Evolutionary conservation across 768 basidiomycete species (phyloP).

Genomic region (Collybiopsis luxurians): DNA sequence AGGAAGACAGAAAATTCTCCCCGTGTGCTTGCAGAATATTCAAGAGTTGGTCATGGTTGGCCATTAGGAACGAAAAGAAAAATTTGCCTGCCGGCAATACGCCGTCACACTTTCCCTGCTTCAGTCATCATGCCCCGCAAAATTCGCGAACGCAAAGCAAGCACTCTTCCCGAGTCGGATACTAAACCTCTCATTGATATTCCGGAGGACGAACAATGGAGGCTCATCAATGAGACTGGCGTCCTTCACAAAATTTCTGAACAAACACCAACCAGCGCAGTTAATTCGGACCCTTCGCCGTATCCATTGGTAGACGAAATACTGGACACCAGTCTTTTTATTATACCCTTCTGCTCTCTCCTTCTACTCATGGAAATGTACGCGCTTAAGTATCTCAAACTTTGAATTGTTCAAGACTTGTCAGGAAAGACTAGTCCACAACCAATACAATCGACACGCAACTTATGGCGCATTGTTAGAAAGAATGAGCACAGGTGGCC

Average conservation of each 20-base stretch:
- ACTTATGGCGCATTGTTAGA: constrained; percentile 46
- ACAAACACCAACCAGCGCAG: background rate
- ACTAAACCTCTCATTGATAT: constrained; percentile 42
- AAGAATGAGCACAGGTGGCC: constrained; percentile 62
- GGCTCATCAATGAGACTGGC: constrained; percentile 66
- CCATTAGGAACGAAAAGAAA: constrained; percentile 18
- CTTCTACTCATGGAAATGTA: constrained; percentile 86
- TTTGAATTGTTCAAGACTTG: background rate
- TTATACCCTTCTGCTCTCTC: constrained; percentile 74
- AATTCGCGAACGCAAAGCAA: constrained; percentile 1
- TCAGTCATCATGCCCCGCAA: background rate
- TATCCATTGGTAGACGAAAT: constrained; percentile 62
- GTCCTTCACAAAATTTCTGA: constrained; percentile 40
- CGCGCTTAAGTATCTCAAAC: constrained; percentile 22
- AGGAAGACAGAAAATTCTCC: constrained; percentile 43
- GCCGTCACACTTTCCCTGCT: background rate
- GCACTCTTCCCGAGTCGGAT: background rate
- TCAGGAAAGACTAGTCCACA: constrained; percentile 61
- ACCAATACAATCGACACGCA: constrained; percentile 70
- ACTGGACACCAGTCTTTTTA: constrained; percentile 58
- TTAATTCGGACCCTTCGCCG: constrained; percentile 26
- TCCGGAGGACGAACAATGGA: constrained; percentile 76
- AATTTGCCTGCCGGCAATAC: background rate
- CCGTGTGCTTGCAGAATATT: constrained; percentile 45
- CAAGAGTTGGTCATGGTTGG: constrained; percentile 33